Conservation (phyloP, 2,329 filamentous ascomycete genomes). For the Magnaporthiopsis rhizophila region DNA sequence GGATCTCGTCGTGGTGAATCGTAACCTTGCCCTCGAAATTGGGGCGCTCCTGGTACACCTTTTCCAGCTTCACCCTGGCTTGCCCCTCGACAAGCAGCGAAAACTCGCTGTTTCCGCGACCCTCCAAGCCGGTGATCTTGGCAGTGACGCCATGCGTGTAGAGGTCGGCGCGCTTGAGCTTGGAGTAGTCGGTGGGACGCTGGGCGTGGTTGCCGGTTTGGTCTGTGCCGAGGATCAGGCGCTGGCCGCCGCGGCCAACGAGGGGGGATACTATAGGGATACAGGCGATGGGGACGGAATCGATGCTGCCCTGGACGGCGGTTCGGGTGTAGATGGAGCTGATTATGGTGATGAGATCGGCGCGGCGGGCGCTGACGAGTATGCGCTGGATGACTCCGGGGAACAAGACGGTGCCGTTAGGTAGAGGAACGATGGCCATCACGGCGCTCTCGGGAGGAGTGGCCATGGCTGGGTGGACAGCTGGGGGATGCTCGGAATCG, state of each 20-base stretch:
- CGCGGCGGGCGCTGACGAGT: conserved; percentile 67
- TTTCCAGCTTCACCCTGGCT: conserved; percentile 66
- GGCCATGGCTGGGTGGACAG: neutral
- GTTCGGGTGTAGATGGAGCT: conserved; percentile 76
- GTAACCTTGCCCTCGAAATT: conserved; percentile 78
- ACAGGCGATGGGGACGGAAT: conserved; percentile 73
- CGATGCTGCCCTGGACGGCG: conserved; percentile 45
- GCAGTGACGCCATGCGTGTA: conserved; percentile 77
- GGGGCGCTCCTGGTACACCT: conserved; percentile 67
- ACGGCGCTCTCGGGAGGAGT: conserved; percentile 5
- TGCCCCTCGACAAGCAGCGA: conserved; percentile 81
- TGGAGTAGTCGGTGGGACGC: conserved; percentile 47
- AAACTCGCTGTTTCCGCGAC: conserved; percentile 66
- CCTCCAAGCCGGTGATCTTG: conserved; percentile 71
- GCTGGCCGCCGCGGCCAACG: conserved; percentile 66
- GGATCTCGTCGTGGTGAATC: conserved; percentile 54
- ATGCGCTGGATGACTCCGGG: conserved; percentile 82
- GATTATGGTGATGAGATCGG: conserved; percentile 82
- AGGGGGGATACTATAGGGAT: conserved; percentile 74
- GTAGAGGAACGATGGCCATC: conserved; percentile 63
- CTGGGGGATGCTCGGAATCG: too few species aligned
- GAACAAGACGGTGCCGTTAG: conserved; percentile 72
- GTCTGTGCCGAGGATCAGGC: conserved; percentile 60
- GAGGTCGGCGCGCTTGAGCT: conserved; percentile 52
- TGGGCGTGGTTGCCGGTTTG: conserved; percentile 37